Evolutionary conservation across 2,329 filamentous ascomycete species (phyloP).

Genomic region (Lojkania enalia): DNA sequence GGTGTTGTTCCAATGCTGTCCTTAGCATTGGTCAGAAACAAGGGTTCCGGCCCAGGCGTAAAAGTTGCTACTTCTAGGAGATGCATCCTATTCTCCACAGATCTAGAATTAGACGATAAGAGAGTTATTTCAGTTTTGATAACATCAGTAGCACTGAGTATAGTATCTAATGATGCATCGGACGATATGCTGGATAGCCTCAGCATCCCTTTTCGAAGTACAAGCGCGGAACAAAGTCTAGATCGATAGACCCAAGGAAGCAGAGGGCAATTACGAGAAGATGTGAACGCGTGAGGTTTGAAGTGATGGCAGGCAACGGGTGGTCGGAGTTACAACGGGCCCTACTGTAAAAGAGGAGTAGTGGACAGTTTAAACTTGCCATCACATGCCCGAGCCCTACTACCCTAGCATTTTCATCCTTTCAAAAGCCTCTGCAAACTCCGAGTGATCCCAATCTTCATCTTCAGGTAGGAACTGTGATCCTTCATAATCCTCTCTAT

Average conservation of each 20-base stretch:
- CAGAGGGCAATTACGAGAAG: background rate
- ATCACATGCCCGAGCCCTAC: background rate
- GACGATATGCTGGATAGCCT: too few relatives aligned
- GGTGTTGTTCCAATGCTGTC: background rate
- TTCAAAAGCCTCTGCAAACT: constrained; percentile 30
- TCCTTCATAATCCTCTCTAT: constrained; percentile 22
- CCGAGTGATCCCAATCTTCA: constrained; percentile 31
- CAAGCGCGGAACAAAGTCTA: too few relatives aligned
- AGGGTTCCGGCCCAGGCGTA: background rate
- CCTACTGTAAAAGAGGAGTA: background rate
- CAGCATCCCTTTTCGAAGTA: too few relatives aligned
- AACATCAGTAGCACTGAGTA: too few relatives aligned
- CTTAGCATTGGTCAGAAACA: background rate
- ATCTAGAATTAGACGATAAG: too few relatives aligned
- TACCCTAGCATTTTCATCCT: constrained; percentile 9
- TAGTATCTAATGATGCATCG: too few relatives aligned
- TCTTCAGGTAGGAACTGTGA: constrained; percentile 25
- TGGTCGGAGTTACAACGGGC: background rate
- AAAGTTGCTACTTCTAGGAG: too few relatives aligned
- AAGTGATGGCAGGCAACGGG: background rate
- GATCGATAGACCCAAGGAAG: background rate
- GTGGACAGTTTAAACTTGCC: background rate
- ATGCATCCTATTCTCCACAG: too few relatives aligned
- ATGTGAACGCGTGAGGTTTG: background rate
- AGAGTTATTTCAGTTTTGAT: too few relatives aligned